Conservation (phyloP, 1,139 yeast genomes). For the Kluyveromyces sp. region DNA sequence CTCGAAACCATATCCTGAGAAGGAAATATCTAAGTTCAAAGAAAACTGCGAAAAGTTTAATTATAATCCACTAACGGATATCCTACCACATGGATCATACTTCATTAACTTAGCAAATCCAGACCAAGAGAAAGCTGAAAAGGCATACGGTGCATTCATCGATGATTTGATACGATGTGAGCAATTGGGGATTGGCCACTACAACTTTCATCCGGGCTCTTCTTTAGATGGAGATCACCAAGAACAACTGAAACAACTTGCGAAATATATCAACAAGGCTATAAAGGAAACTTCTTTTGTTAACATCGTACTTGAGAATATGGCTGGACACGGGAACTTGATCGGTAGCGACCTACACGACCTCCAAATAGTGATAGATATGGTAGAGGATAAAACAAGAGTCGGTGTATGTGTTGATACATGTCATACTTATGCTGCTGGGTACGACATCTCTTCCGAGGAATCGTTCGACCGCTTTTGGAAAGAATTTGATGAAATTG, state of each 20-base stretch:
- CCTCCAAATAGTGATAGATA: slow-evolving; percentile 60
- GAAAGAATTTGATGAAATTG: slow-evolving; percentile 58
- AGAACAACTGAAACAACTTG: slow-evolving; percentile 58
- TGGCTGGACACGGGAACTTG: slow-evolving; percentile 95
- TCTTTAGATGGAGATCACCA: slow-evolving; percentile 65
- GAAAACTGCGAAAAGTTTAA: slow-evolving; percentile 51
- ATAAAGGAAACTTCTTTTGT: slow-evolving; percentile 67
- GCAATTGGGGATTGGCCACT: slow-evolving; percentile 69
- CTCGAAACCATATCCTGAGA: slow-evolving; percentile 62
- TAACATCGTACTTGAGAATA: slow-evolving; percentile 84
- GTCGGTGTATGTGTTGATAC: slow-evolving; percentile 95
- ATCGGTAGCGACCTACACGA: slow-evolving; percentile 81
- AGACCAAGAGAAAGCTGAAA: slow-evolving; percentile 66
- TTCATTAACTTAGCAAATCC: slow-evolving; percentile 90
- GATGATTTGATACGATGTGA: slow-evolving; percentile 90
- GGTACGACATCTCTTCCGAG: slow-evolving; percentile 70
- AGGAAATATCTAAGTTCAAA: slow-evolving; percentile 62
- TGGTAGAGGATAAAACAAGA: slow-evolving; percentile 68
- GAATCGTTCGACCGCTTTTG: slow-evolving; percentile 58
- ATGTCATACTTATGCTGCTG: slow-evolving; percentile 94
- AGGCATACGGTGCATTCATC: slow-evolving; percentile 69
- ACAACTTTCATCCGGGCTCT: slow-evolving; percentile 95
- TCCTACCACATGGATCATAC: slow-evolving; percentile 92
- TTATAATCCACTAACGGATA: slow-evolving; percentile 67
- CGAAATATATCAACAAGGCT: slow-evolving; percentile 72